phyloP scores from a whole-genome alignment of 441 rosid genomes.

The Jatropha multifida region DNA sequence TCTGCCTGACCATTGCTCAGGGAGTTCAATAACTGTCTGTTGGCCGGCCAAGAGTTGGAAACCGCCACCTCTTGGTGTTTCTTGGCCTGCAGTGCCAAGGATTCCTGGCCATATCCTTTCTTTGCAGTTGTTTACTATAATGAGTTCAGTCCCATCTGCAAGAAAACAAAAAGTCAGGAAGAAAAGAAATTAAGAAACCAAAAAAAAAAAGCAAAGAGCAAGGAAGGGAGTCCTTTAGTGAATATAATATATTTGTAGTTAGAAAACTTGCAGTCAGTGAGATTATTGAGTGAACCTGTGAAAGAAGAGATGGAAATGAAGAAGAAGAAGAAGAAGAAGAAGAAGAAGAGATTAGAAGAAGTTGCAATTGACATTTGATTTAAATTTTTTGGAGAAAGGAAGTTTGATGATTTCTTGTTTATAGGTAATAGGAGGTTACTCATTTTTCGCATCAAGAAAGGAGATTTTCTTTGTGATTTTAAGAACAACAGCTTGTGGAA shows the following conservation, averaged over 20 bases:
- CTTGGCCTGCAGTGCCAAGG: conserved; percentile 50
- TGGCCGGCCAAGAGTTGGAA: conserved; percentile 47
- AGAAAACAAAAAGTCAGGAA: neutral
- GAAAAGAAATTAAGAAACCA: too few species aligned
- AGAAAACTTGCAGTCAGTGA: neutral
- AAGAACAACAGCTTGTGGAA: conserved; percentile 13
- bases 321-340: conserved; percentile 12
- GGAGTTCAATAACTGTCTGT: conserved; percentile 39
- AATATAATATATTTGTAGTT: neutral
- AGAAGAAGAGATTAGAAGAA: conserved; percentile 18
- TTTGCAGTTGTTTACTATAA: conserved; percentile 55
- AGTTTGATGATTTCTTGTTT: neutral
- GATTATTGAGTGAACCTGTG: conserved; percentile 21
- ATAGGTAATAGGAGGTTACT: neutral
- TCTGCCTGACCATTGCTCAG: conserved; percentile 64
- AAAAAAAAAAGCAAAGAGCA: neutral
- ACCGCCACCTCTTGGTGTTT: conserved; percentile 46
- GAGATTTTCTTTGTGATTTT: neutral
- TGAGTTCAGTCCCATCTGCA: conserved; percentile 49
- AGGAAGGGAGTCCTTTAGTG: neutral
- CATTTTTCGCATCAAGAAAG: conserved; percentile 7
- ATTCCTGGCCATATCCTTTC: conserved; percentile 65
- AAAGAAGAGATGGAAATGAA: conserved; percentile 3
- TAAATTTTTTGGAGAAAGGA: neutral
- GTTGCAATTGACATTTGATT: conserved; percentile 31